Percentiles rank a stretch among this genome's conserved stretches.
These are phyloP conservation scores for Suillus plorans DNA, from an alignment of 768 basidiomycete genomes.

Conservation along the genomic window DNA sequence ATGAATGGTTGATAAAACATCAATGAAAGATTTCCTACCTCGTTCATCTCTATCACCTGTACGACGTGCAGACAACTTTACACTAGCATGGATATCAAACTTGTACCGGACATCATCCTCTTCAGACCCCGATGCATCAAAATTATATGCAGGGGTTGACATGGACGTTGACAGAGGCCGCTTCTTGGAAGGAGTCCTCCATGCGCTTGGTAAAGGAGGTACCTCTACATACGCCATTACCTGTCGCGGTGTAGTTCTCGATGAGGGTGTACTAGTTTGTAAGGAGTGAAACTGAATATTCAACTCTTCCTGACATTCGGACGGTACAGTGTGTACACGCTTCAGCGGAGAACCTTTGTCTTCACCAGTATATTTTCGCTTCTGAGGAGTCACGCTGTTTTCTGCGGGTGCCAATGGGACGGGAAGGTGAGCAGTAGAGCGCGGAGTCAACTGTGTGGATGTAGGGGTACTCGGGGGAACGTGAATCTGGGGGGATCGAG, in stretches of 20 bases:
- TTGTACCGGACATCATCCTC: constrained; percentile 32
- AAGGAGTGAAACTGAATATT: not conserved
- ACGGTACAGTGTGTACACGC: constrained; percentile 39
- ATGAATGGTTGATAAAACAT: constrained; percentile 4
- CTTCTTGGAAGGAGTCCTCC: constrained; percentile 30
- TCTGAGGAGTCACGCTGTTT: constrained; percentile 55
- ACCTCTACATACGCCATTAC: constrained; percentile 34
- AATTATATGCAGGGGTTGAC: constrained; percentile 53
- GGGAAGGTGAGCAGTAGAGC: constrained; percentile 39
- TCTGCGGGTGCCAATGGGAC: constrained; percentile 31
- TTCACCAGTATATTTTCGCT: constrained; percentile 64
- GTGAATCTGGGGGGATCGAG: not conserved
- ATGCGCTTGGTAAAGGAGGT: constrained; percentile 26
- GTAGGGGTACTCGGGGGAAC: not conserved
- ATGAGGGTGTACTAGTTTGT: constrained; percentile 13
- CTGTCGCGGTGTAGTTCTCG: constrained; percentile 30
- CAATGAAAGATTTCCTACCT: constrained; percentile 39
- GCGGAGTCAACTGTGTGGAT: constrained; percentile 26
- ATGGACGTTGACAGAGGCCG: constrained; percentile 29
- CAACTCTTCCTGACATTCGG: not conserved
- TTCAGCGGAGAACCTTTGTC: constrained; percentile 65
- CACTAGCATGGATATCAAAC: constrained; percentile 29
- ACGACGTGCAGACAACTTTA: constrained; percentile 53
- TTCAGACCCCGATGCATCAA: constrained; percentile 33
- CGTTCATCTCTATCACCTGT: constrained; percentile 79